A percentile compares a stretch with the other conserved stretches of the same genome.
Conservation (phyloP, 495 filamentous ascomycete species). For the Aspergillus saccharolyticus region DNA sequence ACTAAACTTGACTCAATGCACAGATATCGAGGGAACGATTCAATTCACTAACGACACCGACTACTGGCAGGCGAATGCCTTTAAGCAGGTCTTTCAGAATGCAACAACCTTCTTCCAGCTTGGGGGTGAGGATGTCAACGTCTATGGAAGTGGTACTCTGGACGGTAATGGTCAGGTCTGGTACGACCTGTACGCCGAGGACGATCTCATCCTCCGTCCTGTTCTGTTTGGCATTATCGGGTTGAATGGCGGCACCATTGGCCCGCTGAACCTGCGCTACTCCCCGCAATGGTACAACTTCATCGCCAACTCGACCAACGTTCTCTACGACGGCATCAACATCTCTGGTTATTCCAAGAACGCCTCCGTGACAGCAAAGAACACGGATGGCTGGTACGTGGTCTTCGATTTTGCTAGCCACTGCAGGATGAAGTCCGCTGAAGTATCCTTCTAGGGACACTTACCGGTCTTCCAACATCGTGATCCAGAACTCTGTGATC, state of each 20-base stretch:
- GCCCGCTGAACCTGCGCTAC: conserved; percentile 56
- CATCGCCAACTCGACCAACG: conserved; percentile 60
- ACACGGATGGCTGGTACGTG: conserved; percentile 59
- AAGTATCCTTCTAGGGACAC: conserved; percentile 43
- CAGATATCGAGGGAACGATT: conserved; percentile 52
- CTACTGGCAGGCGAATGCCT: conserved; percentile 61
- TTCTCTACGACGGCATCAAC: conserved; percentile 62
- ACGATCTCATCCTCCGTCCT: conserved; percentile 54
- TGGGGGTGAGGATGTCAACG: conserved; percentile 62
- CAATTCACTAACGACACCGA: conserved; percentile 59
- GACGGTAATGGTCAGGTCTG: conserved; percentile 67
- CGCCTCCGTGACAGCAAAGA: conserved; percentile 51
- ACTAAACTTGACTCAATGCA: not conserved
- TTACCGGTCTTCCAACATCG: conserved; percentile 56
- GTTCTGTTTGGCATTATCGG: conserved; percentile 61
- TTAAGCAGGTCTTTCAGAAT: conserved; percentile 60
- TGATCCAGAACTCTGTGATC: conserved; percentile 64
- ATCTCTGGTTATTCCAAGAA: conserved; percentile 53
- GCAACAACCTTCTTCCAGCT: conserved; percentile 65
- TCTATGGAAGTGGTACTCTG: conserved; percentile 59
- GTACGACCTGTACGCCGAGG: conserved; percentile 57
- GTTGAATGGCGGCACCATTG: conserved; percentile 55
- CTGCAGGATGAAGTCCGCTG: not conserved
- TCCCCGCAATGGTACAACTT: conserved; percentile 66
- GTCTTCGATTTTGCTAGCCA: not conserved